A percentile compares a stretch with the other conserved stretches of the same genome.
phyloP scores from a whole-genome alignment of 257 asterid species.

The Paraleonurus japonicus region DNA sequence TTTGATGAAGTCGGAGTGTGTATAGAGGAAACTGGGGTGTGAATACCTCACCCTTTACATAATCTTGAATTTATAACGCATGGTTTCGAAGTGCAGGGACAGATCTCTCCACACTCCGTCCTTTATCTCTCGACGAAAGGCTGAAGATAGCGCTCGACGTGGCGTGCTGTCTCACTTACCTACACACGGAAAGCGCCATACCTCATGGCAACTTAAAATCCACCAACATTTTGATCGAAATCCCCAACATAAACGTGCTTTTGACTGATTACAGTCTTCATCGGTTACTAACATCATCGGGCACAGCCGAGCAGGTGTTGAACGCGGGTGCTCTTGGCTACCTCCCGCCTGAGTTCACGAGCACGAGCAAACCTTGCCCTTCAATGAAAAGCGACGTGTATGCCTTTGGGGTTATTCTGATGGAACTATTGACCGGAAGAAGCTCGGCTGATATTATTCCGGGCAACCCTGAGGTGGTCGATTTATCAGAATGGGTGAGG shows the following conservation, averaged over 20 bases:
- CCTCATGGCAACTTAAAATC: conserved; percentile 96
- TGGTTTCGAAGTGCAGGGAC: conserved; percentile 44
- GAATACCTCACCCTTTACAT: not conserved
- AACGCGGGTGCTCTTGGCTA: conserved; percentile 80
- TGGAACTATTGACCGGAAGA: conserved; percentile 73
- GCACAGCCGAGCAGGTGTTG: conserved; percentile 77
- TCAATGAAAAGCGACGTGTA: conserved; percentile 85
- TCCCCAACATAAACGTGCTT: conserved; percentile 45
- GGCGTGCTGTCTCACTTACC: conserved; percentile 68
- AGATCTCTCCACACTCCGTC: conserved; percentile 44
- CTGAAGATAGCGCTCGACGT: conserved; percentile 61
- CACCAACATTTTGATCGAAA: conserved; percentile 64
- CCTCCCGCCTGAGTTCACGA: conserved; percentile 84
- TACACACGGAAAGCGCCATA: conserved; percentile 73
- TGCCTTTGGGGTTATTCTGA: conserved; percentile 69
- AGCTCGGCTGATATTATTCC: conserved; percentile 60
- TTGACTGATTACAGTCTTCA: conserved; percentile 83
- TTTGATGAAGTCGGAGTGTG: no score
- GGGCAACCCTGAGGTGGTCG: conserved; percentile 49
- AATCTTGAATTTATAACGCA: not conserved
- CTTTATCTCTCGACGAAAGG: conserved; percentile 53
- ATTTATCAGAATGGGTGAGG: conserved; percentile 77
- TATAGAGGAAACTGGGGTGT: no score
- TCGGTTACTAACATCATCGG: conserved; percentile 70
- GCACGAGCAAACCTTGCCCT: conserved; percentile 71